A percentile compares a stretch with the other conserved stretches of the same genome.
Evolutionary conservation across 2,329 filamentous ascomycete genomes (phyloP).

Genomic region (Fusarium sp.): DNA sequence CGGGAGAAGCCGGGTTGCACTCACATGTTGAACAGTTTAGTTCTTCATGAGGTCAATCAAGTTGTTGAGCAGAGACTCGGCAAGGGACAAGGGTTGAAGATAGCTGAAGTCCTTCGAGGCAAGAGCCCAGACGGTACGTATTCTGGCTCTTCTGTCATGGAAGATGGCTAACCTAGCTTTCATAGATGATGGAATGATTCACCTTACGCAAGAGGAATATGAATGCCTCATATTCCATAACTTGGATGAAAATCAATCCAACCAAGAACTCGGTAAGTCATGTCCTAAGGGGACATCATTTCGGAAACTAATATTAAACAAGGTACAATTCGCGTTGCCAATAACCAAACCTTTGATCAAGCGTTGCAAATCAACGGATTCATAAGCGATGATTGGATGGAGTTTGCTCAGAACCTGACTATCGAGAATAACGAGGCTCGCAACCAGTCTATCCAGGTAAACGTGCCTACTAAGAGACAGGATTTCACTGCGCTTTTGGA

Average conservation of each 20-base stretch:
- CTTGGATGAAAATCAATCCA: background rate
- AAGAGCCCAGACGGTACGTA: background rate
- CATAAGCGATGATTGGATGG: background rate
- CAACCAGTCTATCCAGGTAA: slow-evolving; percentile 5
- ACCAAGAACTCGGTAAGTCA: background rate
- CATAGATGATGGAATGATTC: slow-evolving; percentile 2
- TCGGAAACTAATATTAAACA: background rate
- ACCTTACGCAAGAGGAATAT: slow-evolving; percentile 9
- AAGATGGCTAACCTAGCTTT: background rate
- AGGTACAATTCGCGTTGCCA: background rate
- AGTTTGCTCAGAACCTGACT: background rate
- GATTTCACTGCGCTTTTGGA: background rate
- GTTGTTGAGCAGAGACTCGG: slow-evolving; percentile 4
- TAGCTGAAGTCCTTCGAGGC: background rate
- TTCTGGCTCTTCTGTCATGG: accelerated
- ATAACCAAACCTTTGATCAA: slow-evolving; percentile 2
- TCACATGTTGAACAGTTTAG: background rate
- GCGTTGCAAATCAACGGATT: slow-evolving; percentile 1
- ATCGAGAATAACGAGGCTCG: slow-evolving; percentile 4
- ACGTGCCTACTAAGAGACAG: background rate
- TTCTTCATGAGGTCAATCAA: slow-evolving; percentile 3
- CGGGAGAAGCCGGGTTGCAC: background rate
- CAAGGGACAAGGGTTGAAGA: background rate
- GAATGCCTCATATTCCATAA: background rate
- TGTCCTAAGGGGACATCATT: background rate